Base-by-base conservation (phyloP, 345 rosid genomes). In the Brassica napus region DNA sequence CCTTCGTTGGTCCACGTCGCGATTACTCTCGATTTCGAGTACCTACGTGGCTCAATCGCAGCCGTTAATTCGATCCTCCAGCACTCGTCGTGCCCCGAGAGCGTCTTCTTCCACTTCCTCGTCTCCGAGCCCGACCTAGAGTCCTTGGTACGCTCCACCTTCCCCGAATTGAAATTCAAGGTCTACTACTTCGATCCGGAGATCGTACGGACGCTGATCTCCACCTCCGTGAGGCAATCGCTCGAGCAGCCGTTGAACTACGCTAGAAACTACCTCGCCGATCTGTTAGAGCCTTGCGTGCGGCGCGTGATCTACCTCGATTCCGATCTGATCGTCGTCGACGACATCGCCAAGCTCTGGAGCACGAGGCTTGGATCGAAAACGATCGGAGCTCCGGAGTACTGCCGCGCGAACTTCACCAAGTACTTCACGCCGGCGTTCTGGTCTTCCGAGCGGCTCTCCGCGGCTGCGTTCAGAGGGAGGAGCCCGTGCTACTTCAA, bases 311-410 rank as follows among this genome's bases (percentile, higher is more conserved):
- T 94, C 11, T 94, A 94, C 61, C 83, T 94, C 37, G 98, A 94
- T 75, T 94, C 98, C 12, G 98, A 94, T 89, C 85, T 94, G 1
- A 84, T 94, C 23, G 91, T 94, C 64, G 92, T 94, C 58, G 98
- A 92, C 71, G 97, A 94, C 52, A 89, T 94, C 60, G 75, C 88
- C 4, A 88, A 91, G 85, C 85, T 94, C 0, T 94, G 98, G 98
- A 71, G 68, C 9, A 92, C 97, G 15, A 79, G 71, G 32, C 16
- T 94, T 67, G 89, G 94, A 6, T 68, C 89, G n/a, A 84, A 86
- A 72, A 92, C 97, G 58, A 94, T 94, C 76, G 98, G 98, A 15
- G 98, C 98, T 2, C 97, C 98, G 2, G 98, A 94, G 54, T 94
- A 94, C 78, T 92, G 98, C 78, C 98, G 89, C 85, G 97, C 98